Evolutionary conservation across 192 early-diverging fungal genomes (phyloP).

Genomic region (Coemansia sp.): DNA sequence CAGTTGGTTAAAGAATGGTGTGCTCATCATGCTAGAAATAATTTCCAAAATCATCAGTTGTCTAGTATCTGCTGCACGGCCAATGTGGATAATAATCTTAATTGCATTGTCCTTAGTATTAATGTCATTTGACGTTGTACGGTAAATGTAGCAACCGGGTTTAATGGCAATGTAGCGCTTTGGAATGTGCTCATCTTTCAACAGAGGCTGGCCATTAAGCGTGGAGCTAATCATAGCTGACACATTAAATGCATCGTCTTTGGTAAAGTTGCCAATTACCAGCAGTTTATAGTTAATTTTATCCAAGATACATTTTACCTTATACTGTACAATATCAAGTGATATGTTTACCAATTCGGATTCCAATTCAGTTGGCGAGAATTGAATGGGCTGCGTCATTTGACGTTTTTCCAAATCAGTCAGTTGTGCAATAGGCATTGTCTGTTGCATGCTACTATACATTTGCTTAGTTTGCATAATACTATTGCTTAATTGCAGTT

Average conservation of each 20-base stretch:
- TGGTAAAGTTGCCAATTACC: constrained; percentile 74
- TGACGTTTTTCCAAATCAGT: background rate
- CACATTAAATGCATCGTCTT: constrained; percentile 59
- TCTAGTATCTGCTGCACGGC: constrained; percentile 57
- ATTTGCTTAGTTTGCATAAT: background rate
- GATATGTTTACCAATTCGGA: background rate
- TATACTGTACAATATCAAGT: background rate
- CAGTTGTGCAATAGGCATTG: background rate
- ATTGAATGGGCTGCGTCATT: background rate
- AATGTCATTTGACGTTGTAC: constrained; percentile 48
- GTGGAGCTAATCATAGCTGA: constrained; percentile 52
- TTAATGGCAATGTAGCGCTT: background rate
- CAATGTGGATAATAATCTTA: constrained; percentile 73
- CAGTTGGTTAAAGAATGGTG: constrained; percentile 84
- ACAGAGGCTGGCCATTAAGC: constrained; percentile 56
- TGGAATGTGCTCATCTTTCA: background rate
- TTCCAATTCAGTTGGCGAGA: background rate
- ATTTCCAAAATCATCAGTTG: constrained; percentile 59
- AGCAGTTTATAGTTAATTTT: constrained; percentile 67
- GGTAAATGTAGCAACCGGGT: constrained; percentile 27
- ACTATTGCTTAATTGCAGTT: background rate
- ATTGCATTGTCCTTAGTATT: constrained; percentile 83
- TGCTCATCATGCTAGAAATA: constrained; percentile 67
- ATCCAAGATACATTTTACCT: background rate
- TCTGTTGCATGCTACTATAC: background rate